A percentile compares a stretch with the other conserved stretches of the same genome.
Evolutionary conservation across 2,329 filamentous ascomycete genomes (phyloP).

Genomic region (Didymella sp.): DNA sequence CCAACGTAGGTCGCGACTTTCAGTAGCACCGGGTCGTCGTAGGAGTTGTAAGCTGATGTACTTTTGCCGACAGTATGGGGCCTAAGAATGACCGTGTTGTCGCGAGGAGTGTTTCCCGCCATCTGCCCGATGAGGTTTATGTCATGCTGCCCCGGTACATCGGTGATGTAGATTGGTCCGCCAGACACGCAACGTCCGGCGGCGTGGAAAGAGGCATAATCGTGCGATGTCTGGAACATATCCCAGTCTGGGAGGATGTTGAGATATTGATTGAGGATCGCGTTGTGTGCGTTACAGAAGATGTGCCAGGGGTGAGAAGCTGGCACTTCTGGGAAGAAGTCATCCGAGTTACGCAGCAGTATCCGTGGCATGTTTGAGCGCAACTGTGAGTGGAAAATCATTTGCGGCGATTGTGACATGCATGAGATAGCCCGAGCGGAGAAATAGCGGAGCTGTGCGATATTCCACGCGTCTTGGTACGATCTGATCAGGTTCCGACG

Average conservation of each 20-base stretch:
- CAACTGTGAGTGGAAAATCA: slow-evolving; percentile 84
- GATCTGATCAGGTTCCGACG: slow-evolving; percentile 74
- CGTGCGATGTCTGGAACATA: slow-evolving; percentile 73
- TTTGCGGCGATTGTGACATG: slow-evolving; percentile 90
- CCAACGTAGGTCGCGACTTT: slow-evolving; percentile 83
- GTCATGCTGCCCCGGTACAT: slow-evolving; percentile 83
- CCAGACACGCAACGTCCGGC: slow-evolving; percentile 89
- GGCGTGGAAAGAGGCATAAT: slow-evolving; percentile 83
- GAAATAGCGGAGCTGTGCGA: slow-evolving; percentile 79
- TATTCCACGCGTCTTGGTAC: slow-evolving; percentile 87
- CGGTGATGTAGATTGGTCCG: slow-evolving; percentile 93
- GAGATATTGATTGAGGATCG: slow-evolving; percentile 79
- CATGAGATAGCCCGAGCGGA: slow-evolving; percentile 82
- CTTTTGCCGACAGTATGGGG: slow-evolving; percentile 77
- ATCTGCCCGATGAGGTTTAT: slow-evolving; percentile 78
- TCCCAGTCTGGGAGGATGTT: slow-evolving; percentile 88
- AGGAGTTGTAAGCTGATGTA: slow-evolving; percentile 75
- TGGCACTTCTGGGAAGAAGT: slow-evolving; percentile 87
- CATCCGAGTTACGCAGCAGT: slow-evolving; percentile 83
- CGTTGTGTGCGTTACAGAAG: slow-evolving; percentile 91
- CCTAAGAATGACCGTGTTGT: slow-evolving; percentile 80
- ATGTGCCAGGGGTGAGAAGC: slow-evolving; percentile 92
- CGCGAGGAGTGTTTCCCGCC: slow-evolving; percentile 74
- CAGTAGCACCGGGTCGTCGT: slow-evolving; percentile 74
- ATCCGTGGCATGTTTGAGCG: slow-evolving; percentile 76